These are phyloP conservation scores for Aphanomyces euteiches DNA, from an alignment of 352 stramenopile species.

Conservation along the genomic window DNA sequence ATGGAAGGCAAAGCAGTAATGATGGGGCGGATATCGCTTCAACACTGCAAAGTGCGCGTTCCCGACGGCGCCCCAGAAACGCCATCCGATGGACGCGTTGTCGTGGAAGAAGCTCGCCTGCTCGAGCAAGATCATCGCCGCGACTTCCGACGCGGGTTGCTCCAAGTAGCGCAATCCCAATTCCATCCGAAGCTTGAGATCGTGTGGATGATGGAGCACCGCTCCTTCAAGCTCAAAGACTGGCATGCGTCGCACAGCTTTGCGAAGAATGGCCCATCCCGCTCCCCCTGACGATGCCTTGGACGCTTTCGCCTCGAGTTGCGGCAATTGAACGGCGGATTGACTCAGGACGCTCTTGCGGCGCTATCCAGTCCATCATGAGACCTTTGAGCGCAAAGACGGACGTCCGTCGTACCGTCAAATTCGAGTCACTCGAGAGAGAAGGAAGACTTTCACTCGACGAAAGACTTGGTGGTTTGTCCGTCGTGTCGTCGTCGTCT, in stretches of 20 bases:
- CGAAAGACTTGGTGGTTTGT: neutral
- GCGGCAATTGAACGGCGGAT: too few species aligned
- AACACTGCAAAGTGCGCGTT: constrained; percentile 17
- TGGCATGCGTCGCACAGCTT: constrained; percentile 12
- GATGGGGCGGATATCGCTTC: constrained; percentile 3
- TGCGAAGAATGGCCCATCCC: constrained; percentile 2
- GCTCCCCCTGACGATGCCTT: neutral
- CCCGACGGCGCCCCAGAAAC: constrained; percentile 19
- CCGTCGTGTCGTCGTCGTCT: too few species aligned
- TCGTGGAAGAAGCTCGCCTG: constrained; percentile 25
- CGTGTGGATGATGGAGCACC: constrained; percentile 3
- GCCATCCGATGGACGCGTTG: constrained; percentile 7
- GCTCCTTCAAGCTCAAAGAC: constrained; percentile 23
- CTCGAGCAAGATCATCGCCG: constrained; percentile 19
- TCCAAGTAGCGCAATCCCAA: constrained; percentile 21
- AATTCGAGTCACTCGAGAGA: neutral
- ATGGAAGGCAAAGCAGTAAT: constrained; percentile 26
- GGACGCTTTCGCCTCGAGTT: neutral
- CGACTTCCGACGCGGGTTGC: neutral
- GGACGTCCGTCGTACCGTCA: too few species aligned
- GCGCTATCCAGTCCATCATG: too few species aligned
- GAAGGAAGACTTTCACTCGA: neutral
- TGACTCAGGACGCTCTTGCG: too few species aligned
- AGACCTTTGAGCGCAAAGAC: too few species aligned
- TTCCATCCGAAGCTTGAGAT: constrained; percentile 8